phyloP scores from a whole-genome alignment of 371 early-diverging fungal genomes.

The Massospora cicadina region DNA sequence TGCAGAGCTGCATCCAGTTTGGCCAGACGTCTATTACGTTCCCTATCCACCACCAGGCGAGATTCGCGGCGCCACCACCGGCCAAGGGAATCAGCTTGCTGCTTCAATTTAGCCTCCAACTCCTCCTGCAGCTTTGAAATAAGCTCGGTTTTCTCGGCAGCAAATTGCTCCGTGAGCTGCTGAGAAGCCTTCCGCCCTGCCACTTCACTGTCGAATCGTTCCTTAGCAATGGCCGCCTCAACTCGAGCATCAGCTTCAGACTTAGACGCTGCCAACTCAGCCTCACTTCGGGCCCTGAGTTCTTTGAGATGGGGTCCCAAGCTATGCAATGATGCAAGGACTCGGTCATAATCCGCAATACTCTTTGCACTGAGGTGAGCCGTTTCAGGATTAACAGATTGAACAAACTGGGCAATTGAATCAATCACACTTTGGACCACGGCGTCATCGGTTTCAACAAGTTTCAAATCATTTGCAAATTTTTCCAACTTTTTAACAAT shows the following conservation, averaged over 20 bases:
- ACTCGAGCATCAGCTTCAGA: not conserved
- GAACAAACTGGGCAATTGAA: not conserved
- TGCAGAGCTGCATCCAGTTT: constrained; percentile 57
- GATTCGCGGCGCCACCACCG: constrained; percentile 43
- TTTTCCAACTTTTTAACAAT: not conserved
- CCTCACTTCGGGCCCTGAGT: not conserved
- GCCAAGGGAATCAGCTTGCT: constrained; percentile 32
- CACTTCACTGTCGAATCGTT: not conserved
- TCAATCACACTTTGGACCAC: not conserved
- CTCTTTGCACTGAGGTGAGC: not conserved
- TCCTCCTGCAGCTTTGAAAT: constrained; percentile 36
- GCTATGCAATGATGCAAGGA: not conserved
- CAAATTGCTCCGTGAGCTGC: not conserved
- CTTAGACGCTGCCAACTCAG: not conserved
- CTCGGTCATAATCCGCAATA: not conserved
- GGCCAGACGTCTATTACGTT: constrained; percentile 79
- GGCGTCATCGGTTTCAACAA: not conserved
- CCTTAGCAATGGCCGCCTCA: not conserved
- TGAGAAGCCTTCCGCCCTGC: not conserved
- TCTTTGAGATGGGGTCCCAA: not conserved
- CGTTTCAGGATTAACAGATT: not conserved
- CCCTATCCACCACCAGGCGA: constrained; percentile 62
- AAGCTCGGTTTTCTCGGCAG: constrained; percentile 45
- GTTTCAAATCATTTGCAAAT: not conserved
- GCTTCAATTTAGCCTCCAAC: constrained; percentile 30